Percentiles rank a stretch among this genome's conserved stretches.
phyloP scores from a whole-genome alignment of 1,139 yeast genomes.

The Debaryomycetaceae sp. region DNA sequence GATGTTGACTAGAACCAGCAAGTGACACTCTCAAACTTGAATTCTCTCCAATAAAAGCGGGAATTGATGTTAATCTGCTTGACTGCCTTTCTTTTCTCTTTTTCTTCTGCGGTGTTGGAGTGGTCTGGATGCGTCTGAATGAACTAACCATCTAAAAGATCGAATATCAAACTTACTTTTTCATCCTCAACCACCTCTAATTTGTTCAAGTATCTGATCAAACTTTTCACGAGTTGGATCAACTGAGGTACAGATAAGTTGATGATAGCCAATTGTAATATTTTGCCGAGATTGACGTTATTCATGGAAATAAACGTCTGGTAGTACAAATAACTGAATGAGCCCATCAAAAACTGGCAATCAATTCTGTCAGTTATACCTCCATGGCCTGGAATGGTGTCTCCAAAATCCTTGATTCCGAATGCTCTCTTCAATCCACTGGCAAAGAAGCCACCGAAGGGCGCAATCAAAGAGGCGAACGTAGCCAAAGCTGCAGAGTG shows the following conservation, averaged over 20 bases:
- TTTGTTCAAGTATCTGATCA: constrained; percentile 61
- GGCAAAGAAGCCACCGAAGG: constrained; percentile 98
- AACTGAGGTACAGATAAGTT: constrained; percentile 69
- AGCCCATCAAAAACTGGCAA: constrained; percentile 97
- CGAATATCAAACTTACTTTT: constrained; percentile 22
- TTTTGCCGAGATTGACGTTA: constrained; percentile 66
- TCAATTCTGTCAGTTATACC: constrained; percentile 97
- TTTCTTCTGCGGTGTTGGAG: not conserved
- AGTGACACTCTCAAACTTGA: too few species aligned
- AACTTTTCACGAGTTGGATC: constrained; percentile 54
- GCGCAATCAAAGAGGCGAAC: constrained; percentile 96
- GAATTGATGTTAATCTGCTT: not conserved
- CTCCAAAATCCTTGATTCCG: constrained; percentile 56
- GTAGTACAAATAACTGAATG: constrained; percentile 85
- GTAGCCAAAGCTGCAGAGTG: constrained; percentile 85
- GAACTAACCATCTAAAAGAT: constrained; percentile 20
- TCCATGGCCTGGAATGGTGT: constrained; percentile 75
- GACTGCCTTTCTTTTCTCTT: not conserved
- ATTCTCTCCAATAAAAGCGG: not conserved
- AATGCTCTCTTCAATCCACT: constrained; percentile 97
- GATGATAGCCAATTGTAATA: constrained; percentile 72
- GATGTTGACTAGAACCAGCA: too few species aligned
- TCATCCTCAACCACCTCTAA: constrained; percentile 44
- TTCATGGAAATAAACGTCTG: constrained; percentile 83
- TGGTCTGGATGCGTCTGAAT: too few species aligned